phyloP scores from a whole-genome alignment of 352 stramenopile species.

The Globisporangium alternatum region DNA sequence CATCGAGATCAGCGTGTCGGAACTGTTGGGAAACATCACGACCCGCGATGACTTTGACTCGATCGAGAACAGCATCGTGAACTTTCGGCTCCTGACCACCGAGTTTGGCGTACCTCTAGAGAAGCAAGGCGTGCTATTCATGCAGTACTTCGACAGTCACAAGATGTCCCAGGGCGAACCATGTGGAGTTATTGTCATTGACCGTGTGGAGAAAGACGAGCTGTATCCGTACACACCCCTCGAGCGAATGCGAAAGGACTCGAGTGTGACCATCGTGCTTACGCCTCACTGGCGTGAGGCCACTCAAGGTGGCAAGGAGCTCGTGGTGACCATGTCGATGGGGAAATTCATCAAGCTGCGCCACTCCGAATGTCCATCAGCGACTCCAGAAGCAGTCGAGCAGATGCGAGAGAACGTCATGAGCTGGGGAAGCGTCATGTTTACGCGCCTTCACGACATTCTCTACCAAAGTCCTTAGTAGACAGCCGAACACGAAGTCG shows the following conservation, averaged over 20 bases:
- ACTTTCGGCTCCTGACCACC: conserved; percentile 33
- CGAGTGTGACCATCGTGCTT: conserved; percentile 7
- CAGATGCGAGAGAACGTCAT: conserved; percentile 18
- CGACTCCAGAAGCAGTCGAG: conserved; percentile 21
- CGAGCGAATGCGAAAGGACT: neutral
- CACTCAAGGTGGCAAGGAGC: conserved; percentile 7
- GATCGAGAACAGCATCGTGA: conserved; percentile 24
- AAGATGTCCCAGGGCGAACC: neutral
- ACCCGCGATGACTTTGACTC: conserved; percentile 15
- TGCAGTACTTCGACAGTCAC: neutral
- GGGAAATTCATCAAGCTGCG: conserved; percentile 28
- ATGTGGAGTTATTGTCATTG: neutral
- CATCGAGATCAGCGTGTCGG: neutral
- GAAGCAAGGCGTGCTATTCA: neutral
- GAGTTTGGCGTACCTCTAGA: conserved; percentile 22
- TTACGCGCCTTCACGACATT: conserved; percentile 19
- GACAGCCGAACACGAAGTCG: neutral
- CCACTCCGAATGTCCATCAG: conserved; percentile 15
- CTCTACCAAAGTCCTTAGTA: neutral
- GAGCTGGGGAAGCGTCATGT: conserved; percentile 24
- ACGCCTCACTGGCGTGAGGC: conserved; percentile 26
- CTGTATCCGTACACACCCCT: neutral
- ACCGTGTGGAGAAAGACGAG: neutral
- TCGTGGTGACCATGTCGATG: conserved; percentile 25
- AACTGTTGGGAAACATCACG: conserved; percentile 7